A percentile compares a stretch with the other conserved stretches of the same genome.
These are phyloP conservation scores for Paecilomyces formosus DNA, from an alignment of 2,329 filamentous ascomycete genomes.

Conservation along the genomic window DNA sequence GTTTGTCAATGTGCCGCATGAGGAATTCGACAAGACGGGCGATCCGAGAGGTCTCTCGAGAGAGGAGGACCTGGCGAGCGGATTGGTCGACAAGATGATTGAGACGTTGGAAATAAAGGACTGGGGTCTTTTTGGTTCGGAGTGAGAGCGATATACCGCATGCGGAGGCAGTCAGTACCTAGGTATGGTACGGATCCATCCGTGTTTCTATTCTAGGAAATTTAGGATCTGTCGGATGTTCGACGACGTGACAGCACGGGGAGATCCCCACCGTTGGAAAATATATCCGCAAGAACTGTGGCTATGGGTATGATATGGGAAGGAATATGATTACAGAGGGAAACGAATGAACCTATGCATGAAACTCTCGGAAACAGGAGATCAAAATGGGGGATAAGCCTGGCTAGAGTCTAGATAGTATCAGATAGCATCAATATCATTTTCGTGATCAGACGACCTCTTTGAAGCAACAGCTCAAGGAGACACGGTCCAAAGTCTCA, in stretches of 20 bases:
- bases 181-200: not conserved
- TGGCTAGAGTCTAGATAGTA: not conserved
- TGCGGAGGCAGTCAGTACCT: not conserved
- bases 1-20: constrained; percentile 81
- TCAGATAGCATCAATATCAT: not conserved
- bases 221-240: not conserved
- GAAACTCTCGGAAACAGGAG: not conserved
- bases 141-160: not conserved
- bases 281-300: not conserved
- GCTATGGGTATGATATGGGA: not conserved
- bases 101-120: constrained; percentile 70
- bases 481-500: too few relatives aligned
- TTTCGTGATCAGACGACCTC: not conserved
- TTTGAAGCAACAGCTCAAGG: too few relatives aligned
- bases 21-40: constrained; percentile 62
- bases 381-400: not conserved
- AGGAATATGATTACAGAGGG: not conserved
- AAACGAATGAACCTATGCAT: not conserved
- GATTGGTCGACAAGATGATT: constrained; percentile 47
- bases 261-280: not conserved
- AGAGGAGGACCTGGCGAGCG: constrained; percentile 48
- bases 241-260: not conserved
- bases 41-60: constrained; percentile 61
- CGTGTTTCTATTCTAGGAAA: not conserved
- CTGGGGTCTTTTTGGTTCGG: constrained; percentile 61